phyloP scores from a whole-genome alignment of 2,329 filamentous ascomycete species.

The Biscogniauxia mediterranea region DNA sequence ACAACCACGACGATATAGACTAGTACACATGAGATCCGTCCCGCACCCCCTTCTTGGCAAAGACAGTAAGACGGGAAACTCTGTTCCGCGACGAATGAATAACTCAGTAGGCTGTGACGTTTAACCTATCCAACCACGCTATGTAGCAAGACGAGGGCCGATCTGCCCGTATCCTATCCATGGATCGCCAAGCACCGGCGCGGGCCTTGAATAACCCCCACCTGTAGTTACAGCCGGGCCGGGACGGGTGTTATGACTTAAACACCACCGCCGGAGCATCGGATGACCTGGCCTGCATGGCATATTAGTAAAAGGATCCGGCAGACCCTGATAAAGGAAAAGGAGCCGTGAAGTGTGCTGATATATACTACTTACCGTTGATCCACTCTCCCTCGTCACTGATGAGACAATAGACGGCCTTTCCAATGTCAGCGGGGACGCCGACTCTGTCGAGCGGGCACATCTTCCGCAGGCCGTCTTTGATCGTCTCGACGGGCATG shows the following conservation, averaged over 20 bases:
- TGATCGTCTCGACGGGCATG: slow-evolving; percentile 52
- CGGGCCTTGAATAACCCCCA: not conserved
- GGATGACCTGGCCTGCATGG: slow-evolving; percentile 33
- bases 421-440: slow-evolving; percentile 57
- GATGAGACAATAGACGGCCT: slow-evolving; percentile 54
- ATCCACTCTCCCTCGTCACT: slow-evolving; percentile 63
- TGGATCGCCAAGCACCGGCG: not conserved
- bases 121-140: not conserved
- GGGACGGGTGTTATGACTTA: slow-evolving; percentile 13
- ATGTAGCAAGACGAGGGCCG: not conserved
- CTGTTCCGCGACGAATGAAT: not conserved
- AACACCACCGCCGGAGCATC: slow-evolving; percentile 34
- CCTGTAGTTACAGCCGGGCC: not conserved
- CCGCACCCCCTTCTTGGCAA: not conserved
- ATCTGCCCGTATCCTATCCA: not conserved
- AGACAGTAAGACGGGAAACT: not conserved
- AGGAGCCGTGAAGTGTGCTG: not conserved
- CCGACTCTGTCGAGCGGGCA: slow-evolving; percentile 61
- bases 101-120: not conserved
- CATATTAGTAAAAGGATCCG: slow-evolving; percentile 2
- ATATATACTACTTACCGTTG: slow-evolving; percentile 50
- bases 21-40: not conserved
- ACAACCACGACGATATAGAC: not conserved
- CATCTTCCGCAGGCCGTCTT: slow-evolving; percentile 52
- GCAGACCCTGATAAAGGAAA: slow-evolving; percentile 1